Conservation (phyloP, 2,329 filamentous ascomycete species). For the Aspergillus viridinutans region DNA sequence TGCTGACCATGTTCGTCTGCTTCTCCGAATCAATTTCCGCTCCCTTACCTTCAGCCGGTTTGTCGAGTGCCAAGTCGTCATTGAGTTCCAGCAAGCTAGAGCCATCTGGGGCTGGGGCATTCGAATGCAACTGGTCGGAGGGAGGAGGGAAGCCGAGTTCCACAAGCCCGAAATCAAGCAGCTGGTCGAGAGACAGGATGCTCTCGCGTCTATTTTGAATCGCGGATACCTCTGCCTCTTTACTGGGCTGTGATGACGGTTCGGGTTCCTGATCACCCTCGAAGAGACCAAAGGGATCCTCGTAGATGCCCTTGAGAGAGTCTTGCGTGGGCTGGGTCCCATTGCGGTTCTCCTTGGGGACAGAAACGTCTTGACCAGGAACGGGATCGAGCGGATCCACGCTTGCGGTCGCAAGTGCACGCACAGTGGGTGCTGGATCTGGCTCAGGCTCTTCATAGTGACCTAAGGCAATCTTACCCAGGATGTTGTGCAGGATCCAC, state of each 20-base stretch:
- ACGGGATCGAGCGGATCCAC: background rate
- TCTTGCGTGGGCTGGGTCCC: background rate
- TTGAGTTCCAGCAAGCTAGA: slow-evolving; percentile 13
- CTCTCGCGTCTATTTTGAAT: slow-evolving; percentile 4
- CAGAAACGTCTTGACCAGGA: background rate
- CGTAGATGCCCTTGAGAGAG: background rate
- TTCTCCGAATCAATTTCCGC: background rate
- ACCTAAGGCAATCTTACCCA: slow-evolving; percentile 63
- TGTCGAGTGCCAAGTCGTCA: background rate
- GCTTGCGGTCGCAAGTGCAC: background rate
- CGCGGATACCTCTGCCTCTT: background rate
- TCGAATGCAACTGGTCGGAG: background rate
- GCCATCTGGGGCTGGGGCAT: background rate
- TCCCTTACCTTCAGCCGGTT: background rate
- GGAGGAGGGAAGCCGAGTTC: background rate
- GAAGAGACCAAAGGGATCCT: slow-evolving; percentile 16
- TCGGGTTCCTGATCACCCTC: background rate
- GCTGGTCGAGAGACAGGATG: slow-evolving; percentile 14
- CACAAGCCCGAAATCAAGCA: slow-evolving; percentile 18
- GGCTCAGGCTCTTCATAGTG: slow-evolving; percentile 23
- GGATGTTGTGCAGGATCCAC: slow-evolving; percentile 75
- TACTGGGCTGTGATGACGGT: background rate
- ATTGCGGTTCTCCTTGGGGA: background rate
- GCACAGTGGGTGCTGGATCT: background rate
- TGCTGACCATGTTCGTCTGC: background rate